Base-by-base conservation (phyloP, 768 basidiomycete species). In the Leccinum disarticulatum region DNA sequence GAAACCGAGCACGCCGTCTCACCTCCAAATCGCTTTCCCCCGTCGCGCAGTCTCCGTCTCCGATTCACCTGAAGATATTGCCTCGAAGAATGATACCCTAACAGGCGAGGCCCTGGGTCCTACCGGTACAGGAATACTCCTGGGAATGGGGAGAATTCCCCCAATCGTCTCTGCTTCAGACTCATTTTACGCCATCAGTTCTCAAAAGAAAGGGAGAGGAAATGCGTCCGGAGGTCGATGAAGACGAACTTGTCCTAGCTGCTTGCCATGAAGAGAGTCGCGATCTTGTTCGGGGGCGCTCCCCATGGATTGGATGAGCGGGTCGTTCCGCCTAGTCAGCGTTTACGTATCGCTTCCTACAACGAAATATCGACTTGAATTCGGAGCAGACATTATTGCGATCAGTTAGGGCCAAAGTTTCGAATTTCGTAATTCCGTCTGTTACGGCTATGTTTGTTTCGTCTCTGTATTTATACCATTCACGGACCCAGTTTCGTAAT, bases 71-170 rank as follows among this genome's bases (percentile, higher is more conserved):
- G 82, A 81, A 7, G 84, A 85, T 22, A 61, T 76, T 47, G 66
- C 70, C 5, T 31, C 61, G 22, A 65, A 59, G 52, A 59, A 27
- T 11, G 61, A 62, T 54, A 47, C 57, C 28, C 43, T 56, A 27
- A 25, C 53, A 8, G 11, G 38, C 14, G 61, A 68, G 19, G 59
- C 22, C 22, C 22, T 22, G 47, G 48, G 58, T 70, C 13, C 51
- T 74, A 19, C 71, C 69, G 4, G 67, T 80, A 3, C 86, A 85
- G 57, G 88, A 91, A 68, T 94, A 94, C 66, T 90, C 90, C 7
- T 95, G 94, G 94, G 95, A 95, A 65, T 95, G 94, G 93, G 93
- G 93, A 28, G 86, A 83, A 19, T 91, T 95, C 67, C 95, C 93
- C 30, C 88, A 87, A 62, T 88, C 85, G 25, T 90, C 91, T 4